A percentile compares a stretch with the other conserved stretches of the same genome.
phyloP scores from a whole-genome alignment of 306 rosid species.

The Geum urbanum region DNA sequence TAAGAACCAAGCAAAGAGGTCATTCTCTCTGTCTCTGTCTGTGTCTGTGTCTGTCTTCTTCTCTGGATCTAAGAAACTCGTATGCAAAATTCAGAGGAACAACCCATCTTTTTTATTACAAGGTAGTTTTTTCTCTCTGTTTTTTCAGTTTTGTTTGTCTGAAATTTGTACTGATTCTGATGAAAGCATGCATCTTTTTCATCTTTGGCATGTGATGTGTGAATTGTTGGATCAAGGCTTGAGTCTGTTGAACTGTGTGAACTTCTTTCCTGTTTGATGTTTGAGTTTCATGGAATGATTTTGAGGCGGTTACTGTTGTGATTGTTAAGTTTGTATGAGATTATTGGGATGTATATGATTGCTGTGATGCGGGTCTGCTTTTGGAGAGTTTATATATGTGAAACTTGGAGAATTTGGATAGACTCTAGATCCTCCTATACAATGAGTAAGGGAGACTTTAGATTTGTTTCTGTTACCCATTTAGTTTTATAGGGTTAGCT shows the following conservation, averaged over 20 bases:
- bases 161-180: background rate
- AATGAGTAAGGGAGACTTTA: background rate
- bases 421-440: background rate
- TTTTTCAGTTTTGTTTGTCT: background rate
- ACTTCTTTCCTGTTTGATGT: background rate
- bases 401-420: background rate
- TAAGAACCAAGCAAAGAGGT: slow-evolving; percentile 16
- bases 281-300: background rate
- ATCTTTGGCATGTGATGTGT: background rate
- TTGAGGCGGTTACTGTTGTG: slow-evolving; percentile 16
- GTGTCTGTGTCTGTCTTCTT: background rate
- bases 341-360: background rate
- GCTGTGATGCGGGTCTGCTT: background rate
- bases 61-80: slow-evolving; percentile 7
- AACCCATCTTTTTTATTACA: background rate
- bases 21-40: slow-evolving; percentile 1
- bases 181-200: background rate
- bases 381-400: background rate
- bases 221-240: background rate
- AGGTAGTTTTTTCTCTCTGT: slow-evolving; percentile 15
- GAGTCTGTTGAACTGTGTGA: background rate
- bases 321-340: background rate
- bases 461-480: no score
- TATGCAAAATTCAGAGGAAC: slow-evolving; percentile 6
- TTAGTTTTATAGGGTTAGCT: background rate